Evolutionary conservation across 306 rosid species (phyloP).

Genomic region (Prunus mongolica): DNA sequence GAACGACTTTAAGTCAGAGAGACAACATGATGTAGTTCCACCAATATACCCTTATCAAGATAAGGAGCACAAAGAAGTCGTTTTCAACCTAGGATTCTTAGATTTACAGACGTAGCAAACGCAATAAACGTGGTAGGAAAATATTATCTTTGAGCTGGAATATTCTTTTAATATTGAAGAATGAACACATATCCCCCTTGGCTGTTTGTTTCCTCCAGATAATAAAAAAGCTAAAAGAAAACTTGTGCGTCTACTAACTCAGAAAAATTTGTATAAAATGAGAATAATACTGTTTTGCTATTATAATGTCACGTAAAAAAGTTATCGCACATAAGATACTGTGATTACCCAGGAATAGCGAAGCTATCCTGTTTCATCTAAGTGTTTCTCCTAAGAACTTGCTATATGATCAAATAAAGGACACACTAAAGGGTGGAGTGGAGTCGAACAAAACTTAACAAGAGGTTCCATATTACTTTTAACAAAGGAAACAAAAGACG

Average conservation of each 20-base stretch:
- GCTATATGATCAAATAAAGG: background rate
- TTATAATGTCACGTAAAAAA: too few species aligned
- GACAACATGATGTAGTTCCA: too few species aligned
- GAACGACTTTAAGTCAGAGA: too few species aligned
- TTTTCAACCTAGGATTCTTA: background rate
- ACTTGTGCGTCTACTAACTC: too few species aligned
- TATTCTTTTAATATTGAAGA: background rate
- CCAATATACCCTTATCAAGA: too few species aligned
- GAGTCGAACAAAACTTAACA: background rate
- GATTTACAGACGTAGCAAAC: background rate
- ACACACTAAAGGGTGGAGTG: background rate
- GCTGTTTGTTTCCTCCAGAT: background rate
- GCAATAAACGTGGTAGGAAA: background rate
- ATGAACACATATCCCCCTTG: background rate
- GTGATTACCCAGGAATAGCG: accelerated
- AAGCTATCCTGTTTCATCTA: too few species aligned
- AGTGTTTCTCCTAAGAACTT: too few species aligned
- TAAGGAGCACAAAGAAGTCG: background rate
- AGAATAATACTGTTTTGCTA: too few species aligned
- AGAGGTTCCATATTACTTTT: background rate
- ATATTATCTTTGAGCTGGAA: background rate
- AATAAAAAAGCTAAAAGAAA: background rate
- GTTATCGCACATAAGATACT: accelerated
- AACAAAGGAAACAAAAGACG: background rate
- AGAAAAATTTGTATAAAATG: too few species aligned